phyloP scores from a whole-genome alignment of 495 filamentous ascomycete genomes.

The Geopyxis carbonaria region DNA sequence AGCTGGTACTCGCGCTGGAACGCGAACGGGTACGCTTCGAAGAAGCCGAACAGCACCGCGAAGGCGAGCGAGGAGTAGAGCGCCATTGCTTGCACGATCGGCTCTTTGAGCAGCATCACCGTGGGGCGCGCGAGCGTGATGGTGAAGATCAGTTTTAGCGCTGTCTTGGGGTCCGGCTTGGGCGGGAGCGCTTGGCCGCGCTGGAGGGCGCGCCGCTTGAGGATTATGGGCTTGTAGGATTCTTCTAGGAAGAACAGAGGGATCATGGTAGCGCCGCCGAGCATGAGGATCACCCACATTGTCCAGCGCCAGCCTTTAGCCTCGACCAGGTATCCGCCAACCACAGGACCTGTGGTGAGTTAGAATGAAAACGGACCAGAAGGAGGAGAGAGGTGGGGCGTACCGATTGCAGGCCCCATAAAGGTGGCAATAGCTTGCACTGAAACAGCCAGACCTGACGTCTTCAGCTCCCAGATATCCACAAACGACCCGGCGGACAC shows the following conservation, averaged over 20 bases:
- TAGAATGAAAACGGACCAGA: neutral
- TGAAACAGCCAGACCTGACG: slow-evolving; percentile 22
- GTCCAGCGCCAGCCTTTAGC: slow-evolving; percentile 57
- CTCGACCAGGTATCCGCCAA: slow-evolving; percentile 58
- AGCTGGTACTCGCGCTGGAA: slow-evolving; percentile 37
- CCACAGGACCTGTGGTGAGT: slow-evolving; percentile 42
- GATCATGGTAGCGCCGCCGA: slow-evolving; percentile 47
- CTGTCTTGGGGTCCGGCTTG: slow-evolving; percentile 25
- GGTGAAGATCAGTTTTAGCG: slow-evolving; percentile 35
- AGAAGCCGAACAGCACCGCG: slow-evolving; percentile 47
- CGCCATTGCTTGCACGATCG: slow-evolving; percentile 44
- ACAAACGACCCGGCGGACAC: slow-evolving; percentile 25
- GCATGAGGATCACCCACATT: slow-evolving; percentile 67
- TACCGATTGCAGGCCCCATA: slow-evolving; percentile 24
- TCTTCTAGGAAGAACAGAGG: slow-evolving; percentile 48
- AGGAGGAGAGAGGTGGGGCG: neutral
- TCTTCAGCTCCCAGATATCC: slow-evolving; percentile 25
- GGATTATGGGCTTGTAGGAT: slow-evolving; percentile 47
- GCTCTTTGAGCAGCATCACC: slow-evolving; percentile 47
- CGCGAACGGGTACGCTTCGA: slow-evolving; percentile 43
- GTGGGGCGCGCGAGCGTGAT: slow-evolving; percentile 43
- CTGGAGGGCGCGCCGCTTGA: slow-evolving; percentile 33
- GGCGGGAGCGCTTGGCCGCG: slow-evolving; percentile 28
- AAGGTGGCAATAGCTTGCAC: slow-evolving; percentile 26
- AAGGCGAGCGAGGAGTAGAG: slow-evolving; percentile 49